Conservation (phyloP, 2,329 filamentous ascomycete genomes). For the Fusarium redolens region DNA sequence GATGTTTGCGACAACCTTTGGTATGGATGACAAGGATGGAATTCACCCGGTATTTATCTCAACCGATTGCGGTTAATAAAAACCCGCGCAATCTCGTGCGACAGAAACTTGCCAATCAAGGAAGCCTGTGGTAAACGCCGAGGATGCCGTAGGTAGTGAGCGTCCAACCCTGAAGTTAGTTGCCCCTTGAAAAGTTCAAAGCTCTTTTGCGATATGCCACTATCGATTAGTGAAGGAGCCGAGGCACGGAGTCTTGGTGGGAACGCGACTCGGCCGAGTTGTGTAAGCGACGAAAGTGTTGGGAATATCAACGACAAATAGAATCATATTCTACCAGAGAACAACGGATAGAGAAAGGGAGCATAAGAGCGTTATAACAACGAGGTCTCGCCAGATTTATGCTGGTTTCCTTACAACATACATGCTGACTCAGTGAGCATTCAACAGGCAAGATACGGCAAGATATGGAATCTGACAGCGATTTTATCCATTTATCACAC, state of each 20-base stretch:
- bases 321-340: background rate
- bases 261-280: conserved; percentile 9
- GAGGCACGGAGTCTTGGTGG: conserved; percentile 37
- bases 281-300: conserved; percentile 16
- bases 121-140: background rate
- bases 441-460: background rate
- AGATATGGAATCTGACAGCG: background rate
- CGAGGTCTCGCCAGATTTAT: background rate
- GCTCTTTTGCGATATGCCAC: conserved; percentile 13
- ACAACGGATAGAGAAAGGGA: background rate
- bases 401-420: background rate
- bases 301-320: background rate
- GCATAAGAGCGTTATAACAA: too few relatives aligned
- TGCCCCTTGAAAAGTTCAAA: conserved; percentile 3
- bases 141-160: conserved; percentile 2
- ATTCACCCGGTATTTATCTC: conserved; percentile 8
- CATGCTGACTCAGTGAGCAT: background rate
- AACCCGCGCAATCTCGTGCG: background rate
- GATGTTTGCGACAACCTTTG: conserved; percentile 14
- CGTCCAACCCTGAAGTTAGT: background rate
- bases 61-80: background rate
- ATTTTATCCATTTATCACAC: background rate
- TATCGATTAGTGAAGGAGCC: conserved; percentile 28
- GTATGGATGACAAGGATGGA: background rate
- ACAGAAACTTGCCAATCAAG: background rate